Percentiles rank a stretch among this genome's conserved stretches.
Conservation (phyloP, 2,329 filamentous ascomycete genomes). For the Fulvia fulva region DNA sequence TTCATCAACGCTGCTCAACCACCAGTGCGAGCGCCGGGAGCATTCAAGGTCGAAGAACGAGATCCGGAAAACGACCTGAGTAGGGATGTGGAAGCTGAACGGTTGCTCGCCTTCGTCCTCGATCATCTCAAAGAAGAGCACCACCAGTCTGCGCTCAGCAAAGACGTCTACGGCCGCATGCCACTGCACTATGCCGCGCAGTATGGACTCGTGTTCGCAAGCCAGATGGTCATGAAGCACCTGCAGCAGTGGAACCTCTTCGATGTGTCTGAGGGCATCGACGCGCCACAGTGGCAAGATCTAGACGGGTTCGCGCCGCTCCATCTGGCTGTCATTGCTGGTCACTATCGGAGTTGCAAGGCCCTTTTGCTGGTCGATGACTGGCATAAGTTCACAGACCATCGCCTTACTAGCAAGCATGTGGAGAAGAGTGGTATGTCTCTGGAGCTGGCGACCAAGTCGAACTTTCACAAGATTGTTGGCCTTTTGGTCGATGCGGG, state of each 20-base stretch:
- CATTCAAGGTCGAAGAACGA: conserved; percentile 63
- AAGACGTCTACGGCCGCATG: conserved; percentile 75
- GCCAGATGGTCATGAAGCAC: conserved; percentile 77
- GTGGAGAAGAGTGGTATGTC: conserved; percentile 83
- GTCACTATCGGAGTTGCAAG: conserved; percentile 81
- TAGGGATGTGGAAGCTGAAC: conserved; percentile 71
- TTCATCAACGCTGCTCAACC: conserved; percentile 77
- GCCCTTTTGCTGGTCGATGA: conserved; percentile 67
- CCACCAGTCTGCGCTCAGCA: conserved; percentile 60
- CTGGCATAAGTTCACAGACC: conserved; percentile 22
- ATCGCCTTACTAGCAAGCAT: conserved; percentile 61
- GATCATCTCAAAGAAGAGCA: conserved; percentile 67
- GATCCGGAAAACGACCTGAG: conserved; percentile 54
- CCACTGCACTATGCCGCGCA: conserved; percentile 93
- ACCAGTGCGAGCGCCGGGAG: conserved; percentile 58
- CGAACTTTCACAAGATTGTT: conserved; percentile 80
- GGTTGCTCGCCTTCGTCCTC: conserved; percentile 61
- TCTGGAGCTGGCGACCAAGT: conserved; percentile 79
- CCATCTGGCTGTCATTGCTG: conserved; percentile 87
- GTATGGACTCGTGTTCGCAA: conserved; percentile 89
- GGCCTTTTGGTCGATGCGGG: conserved; percentile 82
- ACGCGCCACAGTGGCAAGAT: conserved; percentile 86
- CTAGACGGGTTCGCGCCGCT: conserved; percentile 85
- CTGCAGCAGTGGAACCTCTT: conserved; percentile 90
- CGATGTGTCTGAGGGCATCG: conserved; percentile 77